Evolutionary conservation across 768 basidiomycete species (phyloP), one percentile per base, ranked within the genome.

Genomic region (Boletus bicolor): DNA sequence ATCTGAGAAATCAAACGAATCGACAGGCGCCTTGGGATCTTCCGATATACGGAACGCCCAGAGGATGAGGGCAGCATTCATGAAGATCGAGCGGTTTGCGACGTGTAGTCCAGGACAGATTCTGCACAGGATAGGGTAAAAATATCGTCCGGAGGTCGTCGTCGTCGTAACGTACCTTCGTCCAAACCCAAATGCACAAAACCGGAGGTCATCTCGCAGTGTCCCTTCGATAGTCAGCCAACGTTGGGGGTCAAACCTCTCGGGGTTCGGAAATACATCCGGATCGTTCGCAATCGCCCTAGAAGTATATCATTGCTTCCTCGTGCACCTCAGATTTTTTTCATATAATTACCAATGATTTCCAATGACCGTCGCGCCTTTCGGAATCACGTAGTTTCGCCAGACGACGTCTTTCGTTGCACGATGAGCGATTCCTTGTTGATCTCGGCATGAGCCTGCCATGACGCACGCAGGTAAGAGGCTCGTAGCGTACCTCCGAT

Each of bases 281-380:
- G 37, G 38, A 26, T 58, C 57, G 15, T 42, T 58, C 4, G 57
- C 55, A 35, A 57, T 58, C 12, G 49, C 49, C 57, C 54, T 50
- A 17, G 26, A 36, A 1, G n/a, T 28, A 30, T 19, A n/a, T 39
- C 37, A 34, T 41, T 17, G 6, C 19, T n/a, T 30, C 15, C 35
- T 2, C 2, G 9, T 30, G 21, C 15, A 21, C 14, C n/a, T n/a
- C 9, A 5, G 19, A 7, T 21, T 9, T 4, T 48, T 1, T 30
- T 30, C 28, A 30, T 14, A n/a, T 38, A 51, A 9, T 39, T 42
- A 52, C 55, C 55, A 57, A 4, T 21, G 37, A 24, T 51, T 51
- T 5, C 44, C 57, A 1, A 58, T 21, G 26, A 58, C 49, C 10
- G 49, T 58, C 4, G 49, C 44, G 14, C 56, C 55, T 44, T 51